phyloP scores from a whole-genome alignment of 2,329 filamentous ascomycete species.

The Chaetomium strumarium region DNA sequence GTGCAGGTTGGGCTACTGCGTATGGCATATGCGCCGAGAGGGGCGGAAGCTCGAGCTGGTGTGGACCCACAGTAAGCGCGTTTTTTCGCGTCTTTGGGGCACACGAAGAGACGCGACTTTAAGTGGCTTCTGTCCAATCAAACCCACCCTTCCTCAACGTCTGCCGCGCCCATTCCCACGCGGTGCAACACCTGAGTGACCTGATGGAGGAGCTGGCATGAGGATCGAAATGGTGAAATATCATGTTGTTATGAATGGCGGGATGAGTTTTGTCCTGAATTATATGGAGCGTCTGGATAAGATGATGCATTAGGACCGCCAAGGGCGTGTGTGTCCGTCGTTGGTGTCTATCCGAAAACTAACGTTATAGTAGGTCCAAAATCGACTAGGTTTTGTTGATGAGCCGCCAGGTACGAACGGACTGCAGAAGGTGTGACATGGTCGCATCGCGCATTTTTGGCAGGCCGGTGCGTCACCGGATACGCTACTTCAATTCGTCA shows the following conservation, averaged over 20 bases:
- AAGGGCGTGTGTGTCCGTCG: neutral
- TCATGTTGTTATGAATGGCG: neutral
- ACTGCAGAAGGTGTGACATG: neutral
- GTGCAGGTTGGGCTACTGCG: neutral
- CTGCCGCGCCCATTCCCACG: neutral
- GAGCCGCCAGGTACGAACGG: neutral
- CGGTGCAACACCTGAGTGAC: too few species aligned
- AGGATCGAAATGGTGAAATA: neutral
- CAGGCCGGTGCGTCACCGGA: neutral
- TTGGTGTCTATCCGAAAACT: neutral
- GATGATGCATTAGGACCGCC: neutral
- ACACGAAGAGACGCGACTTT: neutral
- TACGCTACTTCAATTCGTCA: too few species aligned
- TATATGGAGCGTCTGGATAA: neutral
- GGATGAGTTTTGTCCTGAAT: neutral
- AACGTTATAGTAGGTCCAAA: neutral
- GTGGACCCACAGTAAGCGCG: neutral
- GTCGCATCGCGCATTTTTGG: conserved; percentile 1
- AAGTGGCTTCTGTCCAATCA: conserved; percentile 6
- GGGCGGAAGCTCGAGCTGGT: neutral
- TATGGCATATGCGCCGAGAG: neutral
- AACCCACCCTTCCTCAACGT: too few species aligned
- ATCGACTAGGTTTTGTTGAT: neutral
- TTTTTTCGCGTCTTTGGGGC: conserved; percentile 8
- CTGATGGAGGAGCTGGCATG: neutral